Evolutionary conservation across 2,329 filamentous ascomycete genomes (phyloP).

Genomic region (Sporothrix protearum): DNA sequence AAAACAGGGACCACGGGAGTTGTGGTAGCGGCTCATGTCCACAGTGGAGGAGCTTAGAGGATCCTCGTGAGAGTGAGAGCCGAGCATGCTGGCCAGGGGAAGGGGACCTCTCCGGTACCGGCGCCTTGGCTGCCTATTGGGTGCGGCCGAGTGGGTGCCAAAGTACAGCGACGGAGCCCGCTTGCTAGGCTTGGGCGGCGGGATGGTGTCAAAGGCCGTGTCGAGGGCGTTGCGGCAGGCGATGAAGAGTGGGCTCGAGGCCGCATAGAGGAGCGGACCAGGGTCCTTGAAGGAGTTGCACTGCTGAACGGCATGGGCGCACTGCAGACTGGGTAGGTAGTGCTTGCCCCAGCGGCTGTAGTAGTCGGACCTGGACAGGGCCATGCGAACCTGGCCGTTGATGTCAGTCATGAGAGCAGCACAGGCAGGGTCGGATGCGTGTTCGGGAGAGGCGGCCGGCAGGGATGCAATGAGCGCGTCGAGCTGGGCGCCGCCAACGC

Average conservation of each 20-base stretch:
- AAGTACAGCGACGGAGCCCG: background rate
- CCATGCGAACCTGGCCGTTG: slow-evolving; percentile 50
- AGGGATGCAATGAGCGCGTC: slow-evolving; percentile 2
- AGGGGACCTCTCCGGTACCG: background rate
- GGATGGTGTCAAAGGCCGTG: slow-evolving; percentile 46
- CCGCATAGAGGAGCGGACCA: slow-evolving; percentile 54
- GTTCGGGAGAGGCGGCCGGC: slow-evolving; percentile 6
- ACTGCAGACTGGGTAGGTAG: slow-evolving; percentile 55
- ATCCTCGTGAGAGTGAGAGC: background rate
- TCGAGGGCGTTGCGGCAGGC: slow-evolving; percentile 50
- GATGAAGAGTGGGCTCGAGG: slow-evolving; percentile 49
- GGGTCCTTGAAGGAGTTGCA: slow-evolving; percentile 62
- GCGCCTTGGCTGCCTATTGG: background rate
- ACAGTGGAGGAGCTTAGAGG: slow-evolving; percentile 16
- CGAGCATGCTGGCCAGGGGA: background rate
- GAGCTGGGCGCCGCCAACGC: slow-evolving; percentile 21
- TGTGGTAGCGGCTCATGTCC: slow-evolving; percentile 46
- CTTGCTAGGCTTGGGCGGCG: slow-evolving; percentile 43
- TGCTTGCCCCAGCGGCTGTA: slow-evolving; percentile 55
- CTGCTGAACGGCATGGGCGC: slow-evolving; percentile 54
- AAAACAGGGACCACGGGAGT: slow-evolving; percentile 48
- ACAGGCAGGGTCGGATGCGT: slow-evolving; percentile 39
- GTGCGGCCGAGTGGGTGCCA: background rate
- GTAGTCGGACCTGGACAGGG: slow-evolving; percentile 39
- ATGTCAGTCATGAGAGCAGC: slow-evolving; percentile 50